These are phyloP conservation scores for Xylona heveae DNA, from an alignment of 495 filamentous ascomycete species.

Conservation along the genomic window DNA sequence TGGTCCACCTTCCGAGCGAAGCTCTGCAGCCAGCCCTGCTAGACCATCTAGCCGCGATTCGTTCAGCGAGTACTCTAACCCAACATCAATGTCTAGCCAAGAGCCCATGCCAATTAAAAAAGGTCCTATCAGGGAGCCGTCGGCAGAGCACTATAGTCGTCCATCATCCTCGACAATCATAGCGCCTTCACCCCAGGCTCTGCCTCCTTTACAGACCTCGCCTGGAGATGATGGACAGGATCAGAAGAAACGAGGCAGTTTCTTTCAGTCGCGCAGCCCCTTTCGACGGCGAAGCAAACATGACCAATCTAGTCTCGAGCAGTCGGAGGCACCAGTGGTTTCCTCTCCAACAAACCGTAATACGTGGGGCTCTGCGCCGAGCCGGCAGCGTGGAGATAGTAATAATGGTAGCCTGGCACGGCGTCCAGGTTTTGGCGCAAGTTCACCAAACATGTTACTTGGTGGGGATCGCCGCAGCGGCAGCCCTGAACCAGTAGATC, in stretches of 20 bases:
- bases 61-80: conserved; percentile 77
- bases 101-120: conserved; percentile 17
- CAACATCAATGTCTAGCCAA: conserved; percentile 73
- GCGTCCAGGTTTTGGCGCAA: background rate
- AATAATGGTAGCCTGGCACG: conserved; percentile 16
- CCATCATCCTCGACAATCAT: too few species aligned
- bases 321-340: conserved; percentile 8
- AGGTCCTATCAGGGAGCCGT: too few species aligned
- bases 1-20: conserved; percentile 65
- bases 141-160: too few species aligned
- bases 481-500: conserved; percentile 84
- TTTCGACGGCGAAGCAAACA: conserved; percentile 84
- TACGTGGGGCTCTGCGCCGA: conserved; percentile 21
- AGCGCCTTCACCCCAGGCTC: conserved; percentile 2
- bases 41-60: conserved; percentile 77
- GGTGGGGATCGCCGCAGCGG: conserved; percentile 16
- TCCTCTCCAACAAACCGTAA: conserved; percentile 26
- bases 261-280: conserved; percentile 84
- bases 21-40: conserved; percentile 48
- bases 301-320: conserved; percentile 40
- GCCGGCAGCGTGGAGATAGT: conserved; percentile 9
- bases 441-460: conserved; percentile 7
- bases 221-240: conserved; percentile 41
- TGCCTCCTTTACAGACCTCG: conserved; percentile 37
- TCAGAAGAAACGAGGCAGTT: conserved; percentile 72